Percentiles rank a stretch among this genome's conserved stretches.
These are phyloP conservation scores for Cryptococcus maquisensis DNA, from an alignment of 1,284 basidiomycete genomes.

Conservation along the genomic window DNA sequence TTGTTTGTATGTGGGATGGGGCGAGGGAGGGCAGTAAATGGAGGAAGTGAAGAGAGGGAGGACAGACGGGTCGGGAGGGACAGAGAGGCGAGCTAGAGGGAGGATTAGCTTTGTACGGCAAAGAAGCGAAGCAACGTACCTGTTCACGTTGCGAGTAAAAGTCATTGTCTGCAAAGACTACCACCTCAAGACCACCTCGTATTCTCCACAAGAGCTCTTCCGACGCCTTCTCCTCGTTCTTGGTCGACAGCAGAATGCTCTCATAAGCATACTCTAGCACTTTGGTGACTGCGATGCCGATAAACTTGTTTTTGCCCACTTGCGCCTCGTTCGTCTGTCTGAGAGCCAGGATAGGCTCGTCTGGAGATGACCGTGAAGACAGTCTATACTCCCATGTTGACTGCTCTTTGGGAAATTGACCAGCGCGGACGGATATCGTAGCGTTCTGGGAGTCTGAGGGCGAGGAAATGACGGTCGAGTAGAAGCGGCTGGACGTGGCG, in stretches of 20 bases:
- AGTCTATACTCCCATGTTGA: constrained; percentile 67
- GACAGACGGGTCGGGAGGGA: constrained; percentile 54
- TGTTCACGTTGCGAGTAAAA: constrained; percentile 92
- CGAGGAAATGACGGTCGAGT: constrained; percentile 55
- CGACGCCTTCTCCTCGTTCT: constrained; percentile 40
- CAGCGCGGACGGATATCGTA: constrained; percentile 71
- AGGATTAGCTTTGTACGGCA: not conserved
- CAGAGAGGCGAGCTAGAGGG: constrained; percentile 58
- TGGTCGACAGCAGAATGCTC: constrained; percentile 49
- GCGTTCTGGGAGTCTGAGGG: constrained; percentile 43
- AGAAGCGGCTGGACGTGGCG: constrained; percentile 90
- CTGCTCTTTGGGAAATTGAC: constrained; percentile 76
- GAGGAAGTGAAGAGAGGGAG: constrained; percentile 61
- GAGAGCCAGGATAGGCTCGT: constrained; percentile 9
- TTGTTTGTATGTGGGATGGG: constrained; percentile 82
- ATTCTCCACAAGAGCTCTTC: constrained; percentile 43
- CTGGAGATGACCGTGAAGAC: constrained; percentile 6
- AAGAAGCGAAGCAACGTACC: constrained; percentile 50
- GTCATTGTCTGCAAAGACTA: constrained; percentile 89
- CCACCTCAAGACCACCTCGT: constrained; percentile 58
- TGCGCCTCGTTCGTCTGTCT: constrained; percentile 15
- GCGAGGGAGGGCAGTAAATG: constrained; percentile 70
- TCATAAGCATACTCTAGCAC: constrained; percentile 66
- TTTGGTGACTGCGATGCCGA: constrained; percentile 77
- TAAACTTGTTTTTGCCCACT: constrained; percentile 73